phyloP scores from a whole-genome alignment of 1,284 basidiomycete genomes.

The Anthracocystis panici-leucophaei region DNA sequence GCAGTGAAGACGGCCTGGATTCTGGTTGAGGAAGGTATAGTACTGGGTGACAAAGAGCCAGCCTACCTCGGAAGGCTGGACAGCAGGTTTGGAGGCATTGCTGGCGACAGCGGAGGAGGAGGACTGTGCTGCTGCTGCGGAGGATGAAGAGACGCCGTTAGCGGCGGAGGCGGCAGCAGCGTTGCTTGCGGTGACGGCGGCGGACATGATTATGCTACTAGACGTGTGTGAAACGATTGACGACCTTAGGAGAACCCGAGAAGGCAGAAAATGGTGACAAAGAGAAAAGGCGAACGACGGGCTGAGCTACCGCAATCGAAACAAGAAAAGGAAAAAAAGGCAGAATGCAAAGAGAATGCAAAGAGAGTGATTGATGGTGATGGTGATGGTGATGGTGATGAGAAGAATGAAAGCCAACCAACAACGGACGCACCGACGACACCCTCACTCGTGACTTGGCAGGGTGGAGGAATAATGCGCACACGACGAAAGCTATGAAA shows the following conservation, averaged over 20 bases:
- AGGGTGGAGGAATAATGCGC: neutral
- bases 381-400: conserved; percentile 5
- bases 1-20: conserved; percentile 94
- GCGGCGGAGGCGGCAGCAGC: conserved; percentile 38
- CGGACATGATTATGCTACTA: conserved; percentile 25
- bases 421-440: neutral
- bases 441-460: conserved; percentile 11
- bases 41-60: conserved; percentile 70
- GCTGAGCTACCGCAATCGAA: neutral
- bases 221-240: neutral
- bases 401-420: neutral
- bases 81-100: conserved; percentile 41
- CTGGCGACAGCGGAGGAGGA: conserved; percentile 26
- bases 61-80: conserved; percentile 67
- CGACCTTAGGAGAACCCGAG: neutral
- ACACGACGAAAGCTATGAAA: too few relatives aligned
- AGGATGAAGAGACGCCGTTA: conserved; percentile 16
- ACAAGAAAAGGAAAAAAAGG: neutral
- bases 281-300: neutral
- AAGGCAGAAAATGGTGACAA: neutral
- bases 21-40: conserved; percentile 94
- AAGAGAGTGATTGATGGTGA: neutral
- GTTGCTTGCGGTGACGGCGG: conserved; percentile 44
- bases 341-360: neutral
- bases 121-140: conserved; percentile 20